Conservation (phyloP, 441 rosid species). For the Croton setiger region DNA sequence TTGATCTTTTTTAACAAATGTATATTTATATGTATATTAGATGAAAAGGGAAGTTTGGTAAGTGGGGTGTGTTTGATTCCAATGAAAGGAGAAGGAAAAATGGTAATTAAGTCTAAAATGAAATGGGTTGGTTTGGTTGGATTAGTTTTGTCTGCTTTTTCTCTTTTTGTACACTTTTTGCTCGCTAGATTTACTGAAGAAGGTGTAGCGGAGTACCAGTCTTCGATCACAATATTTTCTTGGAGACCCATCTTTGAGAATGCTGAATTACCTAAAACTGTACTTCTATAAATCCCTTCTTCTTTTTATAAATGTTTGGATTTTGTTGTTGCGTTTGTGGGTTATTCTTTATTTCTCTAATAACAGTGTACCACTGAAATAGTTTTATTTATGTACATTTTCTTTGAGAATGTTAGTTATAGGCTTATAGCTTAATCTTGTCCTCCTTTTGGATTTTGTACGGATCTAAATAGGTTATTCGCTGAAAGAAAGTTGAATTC, state of each 20-base stretch:
- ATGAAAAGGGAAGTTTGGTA: neutral
- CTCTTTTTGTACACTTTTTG: constrained; percentile 73
- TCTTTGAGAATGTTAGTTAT: neutral
- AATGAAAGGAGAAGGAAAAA: constrained; percentile 82
- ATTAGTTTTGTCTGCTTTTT: constrained; percentile 66
- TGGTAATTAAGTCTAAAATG: constrained; percentile 67
- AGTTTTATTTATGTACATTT: neutral
- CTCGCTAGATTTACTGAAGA: constrained; percentile 80
- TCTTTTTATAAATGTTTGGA: neutral
- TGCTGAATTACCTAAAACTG: constrained; percentile 42
- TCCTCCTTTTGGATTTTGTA: constrained; percentile 9
- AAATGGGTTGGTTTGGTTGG: constrained; percentile 90
- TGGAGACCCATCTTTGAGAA: constrained; percentile 93
- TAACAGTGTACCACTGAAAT: constrained; percentile 1
- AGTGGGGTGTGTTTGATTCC: neutral
- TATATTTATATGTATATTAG: neutral
- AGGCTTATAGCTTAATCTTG: constrained; percentile 6
- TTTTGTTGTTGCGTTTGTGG: constrained; percentile 6
- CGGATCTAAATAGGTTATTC: constrained; percentile 24
- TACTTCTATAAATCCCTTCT: constrained; percentile 22
- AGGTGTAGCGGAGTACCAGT: constrained; percentile 62
- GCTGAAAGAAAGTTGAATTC: constrained; percentile 10
- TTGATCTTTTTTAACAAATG: neutral
- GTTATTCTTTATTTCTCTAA: constrained; percentile 9
- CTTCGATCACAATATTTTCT: constrained; percentile 86